Evolutionary conservation across 108 stramenopile genomes (phyloP).

Genomic region (Craspedostauros australis): DNA sequence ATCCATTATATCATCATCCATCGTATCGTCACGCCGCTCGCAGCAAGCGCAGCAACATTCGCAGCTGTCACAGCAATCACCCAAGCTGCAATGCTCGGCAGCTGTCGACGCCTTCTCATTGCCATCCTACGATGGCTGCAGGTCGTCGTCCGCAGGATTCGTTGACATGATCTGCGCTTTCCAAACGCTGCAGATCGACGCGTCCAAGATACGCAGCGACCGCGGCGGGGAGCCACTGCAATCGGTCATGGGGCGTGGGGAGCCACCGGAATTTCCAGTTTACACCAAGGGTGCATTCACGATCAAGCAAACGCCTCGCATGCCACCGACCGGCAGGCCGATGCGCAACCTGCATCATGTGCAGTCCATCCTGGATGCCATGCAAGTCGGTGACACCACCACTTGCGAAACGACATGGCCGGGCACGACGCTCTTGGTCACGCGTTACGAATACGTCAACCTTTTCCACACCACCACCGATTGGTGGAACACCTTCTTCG

Average conservation of each 20-base stretch:
- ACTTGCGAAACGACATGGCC: slow-evolving; percentile 6
- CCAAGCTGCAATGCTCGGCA: too few relatives aligned
- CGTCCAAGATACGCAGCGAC: not conserved
- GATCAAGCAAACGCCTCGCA: slow-evolving; percentile 3
- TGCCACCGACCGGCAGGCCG: slow-evolving; percentile 4
- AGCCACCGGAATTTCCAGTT: slow-evolving; percentile 15
- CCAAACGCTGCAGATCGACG: slow-evolving; percentile 18
- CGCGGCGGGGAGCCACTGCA: slow-evolving; percentile 18
- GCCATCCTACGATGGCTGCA: too few relatives aligned
- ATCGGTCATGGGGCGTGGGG: slow-evolving; percentile 24
- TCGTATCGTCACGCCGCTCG: too few relatives aligned
- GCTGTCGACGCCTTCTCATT: too few relatives aligned
- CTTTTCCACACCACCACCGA: slow-evolving; percentile 36
- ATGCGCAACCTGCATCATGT: slow-evolving; percentile 13
- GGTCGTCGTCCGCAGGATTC: too few relatives aligned
- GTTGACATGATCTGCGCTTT: slow-evolving; percentile 25
- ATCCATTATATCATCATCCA: too few relatives aligned
- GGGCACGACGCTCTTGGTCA: slow-evolving; percentile 31
- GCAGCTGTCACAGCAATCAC: too few relatives aligned
- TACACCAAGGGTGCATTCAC: slow-evolving; percentile 27
- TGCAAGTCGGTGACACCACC: slow-evolving; percentile 1
- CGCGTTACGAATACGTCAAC: slow-evolving; percentile 44
- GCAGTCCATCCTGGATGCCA: slow-evolving; percentile 14
- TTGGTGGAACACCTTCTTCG: slow-evolving; percentile 39
- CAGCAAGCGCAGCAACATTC: too few relatives aligned